These are phyloP conservation scores for Pichia sp. DNA, from an alignment of 1,139 yeast genomes.

Conservation along the genomic window DNA sequence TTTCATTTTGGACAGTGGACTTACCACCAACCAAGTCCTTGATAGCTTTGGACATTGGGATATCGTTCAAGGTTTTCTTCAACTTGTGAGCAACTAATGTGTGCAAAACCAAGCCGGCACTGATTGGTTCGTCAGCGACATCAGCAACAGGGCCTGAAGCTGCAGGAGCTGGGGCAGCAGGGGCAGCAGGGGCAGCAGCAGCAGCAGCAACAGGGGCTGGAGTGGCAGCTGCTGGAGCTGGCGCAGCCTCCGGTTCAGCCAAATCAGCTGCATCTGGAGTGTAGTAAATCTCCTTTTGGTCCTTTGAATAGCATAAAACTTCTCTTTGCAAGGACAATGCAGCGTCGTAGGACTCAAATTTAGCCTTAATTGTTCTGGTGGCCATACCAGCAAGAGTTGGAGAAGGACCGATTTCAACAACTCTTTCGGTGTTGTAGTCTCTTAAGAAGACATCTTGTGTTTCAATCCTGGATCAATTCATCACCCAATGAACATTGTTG, in stretches of 20 bases:
- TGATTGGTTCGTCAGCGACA: conserved; percentile 83
- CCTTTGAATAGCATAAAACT: conserved; percentile 91
- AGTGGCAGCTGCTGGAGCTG: conserved; percentile 41
- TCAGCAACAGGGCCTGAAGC: conserved; percentile 75
- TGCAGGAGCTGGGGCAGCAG: conserved; percentile 54
- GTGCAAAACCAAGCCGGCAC: conserved; percentile 77
- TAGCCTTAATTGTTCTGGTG: conserved; percentile 89
- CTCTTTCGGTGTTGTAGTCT: conserved; percentile 92
- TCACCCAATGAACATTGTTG: background rate
- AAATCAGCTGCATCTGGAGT: conserved; percentile 77
- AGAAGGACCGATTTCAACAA: conserved; percentile 97
- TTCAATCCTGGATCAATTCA: conserved; percentile 53
- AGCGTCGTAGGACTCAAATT: conserved; percentile 96
- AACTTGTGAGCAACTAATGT: conserved; percentile 92
- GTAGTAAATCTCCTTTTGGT: conserved; percentile 92
- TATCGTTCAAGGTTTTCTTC: conserved; percentile 81
- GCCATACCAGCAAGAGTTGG: conserved; percentile 99
- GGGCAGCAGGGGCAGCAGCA: conserved; percentile 46
- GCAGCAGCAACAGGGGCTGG: conserved; percentile 41
- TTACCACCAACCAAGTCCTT: conserved; percentile 97
- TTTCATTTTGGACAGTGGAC: conserved; percentile 97
- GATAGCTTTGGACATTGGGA: conserved; percentile 87
- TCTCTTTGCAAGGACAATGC: conserved; percentile 96
- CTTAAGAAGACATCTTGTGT: conserved; percentile 96
- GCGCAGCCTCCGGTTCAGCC: conserved; percentile 38